Evolutionary conservation across 345 rosid species (phyloP).

Genomic region (Dovyalis caffra): DNA sequence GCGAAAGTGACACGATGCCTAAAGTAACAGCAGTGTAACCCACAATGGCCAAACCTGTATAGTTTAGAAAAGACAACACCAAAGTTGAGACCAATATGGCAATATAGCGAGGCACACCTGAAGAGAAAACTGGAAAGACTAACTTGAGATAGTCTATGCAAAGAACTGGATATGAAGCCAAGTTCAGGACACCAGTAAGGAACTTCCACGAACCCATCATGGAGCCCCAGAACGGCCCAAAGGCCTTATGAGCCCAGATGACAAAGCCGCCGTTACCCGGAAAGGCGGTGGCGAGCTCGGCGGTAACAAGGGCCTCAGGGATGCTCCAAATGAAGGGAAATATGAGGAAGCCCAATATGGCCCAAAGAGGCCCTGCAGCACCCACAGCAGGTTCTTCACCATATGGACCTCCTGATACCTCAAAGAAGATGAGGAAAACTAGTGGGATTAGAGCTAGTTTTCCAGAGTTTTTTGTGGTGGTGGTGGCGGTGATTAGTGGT

Average conservation of each 20-base stretch:
- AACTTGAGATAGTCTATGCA: constrained; percentile 24
- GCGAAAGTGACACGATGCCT: constrained; percentile 21
- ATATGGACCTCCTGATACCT: constrained; percentile 29
- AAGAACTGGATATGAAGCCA: constrained; percentile 26
- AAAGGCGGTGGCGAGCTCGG: constrained; percentile 32
- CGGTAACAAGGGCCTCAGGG: constrained; percentile 29
- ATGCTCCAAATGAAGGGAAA: constrained; percentile 31
- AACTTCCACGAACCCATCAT: constrained; percentile 33
- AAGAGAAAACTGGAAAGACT: constrained; percentile 14
- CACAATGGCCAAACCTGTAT: constrained; percentile 22
- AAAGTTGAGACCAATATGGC: constrained; percentile 13
- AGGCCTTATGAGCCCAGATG: constrained; percentile 28
- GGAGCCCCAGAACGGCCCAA: constrained; percentile 32
- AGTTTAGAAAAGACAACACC: constrained; percentile 19
- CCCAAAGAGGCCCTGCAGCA: constrained; percentile 30
- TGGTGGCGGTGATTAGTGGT: background rate
- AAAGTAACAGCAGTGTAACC: constrained; percentile 22
- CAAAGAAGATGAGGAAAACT: constrained; percentile 29
- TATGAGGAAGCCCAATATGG: constrained; percentile 24
- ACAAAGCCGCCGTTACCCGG: constrained; percentile 33
- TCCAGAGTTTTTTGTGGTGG: background rate
- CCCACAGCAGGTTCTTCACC: constrained; percentile 24
- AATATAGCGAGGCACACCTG: constrained; percentile 13
- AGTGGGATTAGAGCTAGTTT: constrained; percentile 24
- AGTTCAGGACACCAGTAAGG: constrained; percentile 27